Base-by-base conservation (phyloP, 2,329 filamentous ascomycete genomes). In the Phialocephala subalpina region DNA sequence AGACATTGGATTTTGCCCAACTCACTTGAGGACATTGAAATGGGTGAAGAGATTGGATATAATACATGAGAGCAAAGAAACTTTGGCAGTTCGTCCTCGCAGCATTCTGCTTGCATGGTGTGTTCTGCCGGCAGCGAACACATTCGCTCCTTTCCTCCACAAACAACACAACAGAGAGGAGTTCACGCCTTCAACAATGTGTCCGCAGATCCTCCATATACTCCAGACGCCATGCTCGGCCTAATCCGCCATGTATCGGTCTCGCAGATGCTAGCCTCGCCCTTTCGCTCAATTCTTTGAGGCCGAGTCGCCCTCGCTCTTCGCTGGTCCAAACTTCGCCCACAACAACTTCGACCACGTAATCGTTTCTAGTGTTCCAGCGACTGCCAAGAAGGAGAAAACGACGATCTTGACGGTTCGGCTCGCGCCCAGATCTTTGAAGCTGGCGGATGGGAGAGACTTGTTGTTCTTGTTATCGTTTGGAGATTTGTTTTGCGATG, bases 381-480 rank as follows among this genome's bases (percentile, higher is more conserved):
- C 49, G 36, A 68, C 66, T 12, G 20, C 27, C 3, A 71, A 8
- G 1, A 45, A 57, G 1, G 64, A 36, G n/a, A 67, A 36, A 1
- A 71, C 58, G 2, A 68, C 56, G 22, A 62, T 62, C 42, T 66
- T 66, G 29, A 70, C 64, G 2, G 64, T 70, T 25, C 52, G 22
- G 20, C 62, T 67, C 3, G 67, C 69, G 4, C 67, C 66, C 7
- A 69, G 58, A 6, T 68, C 67, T 27, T 63, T 68, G 42, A 68
- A 67, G 25, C 14, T 53, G 49, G 49, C 22, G 25, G 49, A 16
- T 29, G 49, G 49, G n/a, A 49, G n/a, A 29, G 27, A 18, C 1
- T 29, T 7, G 12, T n/a, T n/a, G n/a, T n/a, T n/a, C n/a, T n/a
- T n/a, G n/a, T 25, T 27, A 9, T 20, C 5, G 11, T 53, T 53